Evolutionary conservation across 495 filamentous ascomycete species (phyloP).

Genomic region (Penicillium daleae): DNA sequence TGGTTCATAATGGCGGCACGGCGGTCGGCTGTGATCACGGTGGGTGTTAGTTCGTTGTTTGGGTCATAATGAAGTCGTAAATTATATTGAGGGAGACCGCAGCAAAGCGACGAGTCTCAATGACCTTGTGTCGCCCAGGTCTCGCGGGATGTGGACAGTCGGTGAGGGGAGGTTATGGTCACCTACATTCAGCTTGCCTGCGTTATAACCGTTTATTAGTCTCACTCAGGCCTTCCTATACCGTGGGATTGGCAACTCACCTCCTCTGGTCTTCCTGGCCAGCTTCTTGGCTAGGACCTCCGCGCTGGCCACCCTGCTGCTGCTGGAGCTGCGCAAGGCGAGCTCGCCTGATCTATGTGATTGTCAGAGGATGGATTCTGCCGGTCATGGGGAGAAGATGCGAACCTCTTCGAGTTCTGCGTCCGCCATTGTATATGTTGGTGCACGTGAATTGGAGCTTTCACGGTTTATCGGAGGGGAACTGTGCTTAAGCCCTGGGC

Average conservation of each 20-base stretch:
- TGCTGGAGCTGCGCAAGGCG: constrained; percentile 89
- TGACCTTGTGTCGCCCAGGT: background rate
- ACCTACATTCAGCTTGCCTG: constrained; percentile 71
- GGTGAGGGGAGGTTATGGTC: constrained; percentile 5
- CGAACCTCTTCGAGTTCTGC: constrained; percentile 79
- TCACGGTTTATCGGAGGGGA: background rate
- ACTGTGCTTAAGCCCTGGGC: background rate
- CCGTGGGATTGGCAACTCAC: constrained; percentile 37
- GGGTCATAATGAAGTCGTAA: background rate
- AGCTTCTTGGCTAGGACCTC: constrained; percentile 50
- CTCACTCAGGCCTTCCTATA: background rate
- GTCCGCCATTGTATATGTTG: constrained; percentile 68
- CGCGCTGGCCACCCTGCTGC: constrained; percentile 57
- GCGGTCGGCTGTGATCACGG: constrained; percentile 37
- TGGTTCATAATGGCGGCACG: constrained; percentile 81
- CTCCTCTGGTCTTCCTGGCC: constrained; percentile 67
- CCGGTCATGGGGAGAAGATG: background rate
- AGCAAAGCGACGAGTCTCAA: background rate
- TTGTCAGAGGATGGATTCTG: constrained; percentile 12
- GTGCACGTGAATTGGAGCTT: constrained; percentile 2
- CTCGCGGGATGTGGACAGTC: constrained; percentile 8
- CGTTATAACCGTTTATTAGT: background rate
- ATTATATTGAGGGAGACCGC: background rate
- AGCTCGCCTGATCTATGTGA: constrained; percentile 76
- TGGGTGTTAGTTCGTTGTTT: background rate